Evolutionary conservation across 768 basidiomycete genomes (phyloP).

Genomic region (Mycena pura): DNA sequence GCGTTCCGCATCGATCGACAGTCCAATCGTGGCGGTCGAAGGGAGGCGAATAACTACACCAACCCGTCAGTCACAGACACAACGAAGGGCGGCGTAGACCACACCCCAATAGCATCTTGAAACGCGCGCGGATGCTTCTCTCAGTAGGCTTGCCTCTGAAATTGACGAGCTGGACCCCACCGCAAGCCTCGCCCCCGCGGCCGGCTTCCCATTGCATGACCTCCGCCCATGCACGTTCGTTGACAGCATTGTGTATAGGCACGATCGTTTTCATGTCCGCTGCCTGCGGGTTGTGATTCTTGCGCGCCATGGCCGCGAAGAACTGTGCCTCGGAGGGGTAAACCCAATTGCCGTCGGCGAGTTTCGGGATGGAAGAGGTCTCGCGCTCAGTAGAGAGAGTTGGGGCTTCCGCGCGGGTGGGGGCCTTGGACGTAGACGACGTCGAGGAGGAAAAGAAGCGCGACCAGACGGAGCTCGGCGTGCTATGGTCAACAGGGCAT

Average conservation of each 20-base stretch:
- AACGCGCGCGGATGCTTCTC: conserved; percentile 78
- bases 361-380: conserved; percentile 86
- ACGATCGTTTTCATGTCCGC: conserved; percentile 96
- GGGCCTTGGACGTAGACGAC: conserved; percentile 25
- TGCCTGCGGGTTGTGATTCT: conserved; percentile 87
- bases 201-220: conserved; percentile 84
- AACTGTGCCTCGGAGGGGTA: conserved; percentile 99
- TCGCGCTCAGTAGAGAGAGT: conserved; percentile 77
- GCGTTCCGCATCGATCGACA: conserved; percentile 90
- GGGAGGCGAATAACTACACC: conserved; percentile 82
- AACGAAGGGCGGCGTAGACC: conserved; percentile 33
- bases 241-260: conserved; percentile 98
- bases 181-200: conserved; percentile 82
- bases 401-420: conserved; percentile 21
- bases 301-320: conserved; percentile 95
- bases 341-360: conserved; percentile 82
- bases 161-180: conserved; percentile 81
- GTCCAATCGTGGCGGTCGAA: conserved; percentile 99
- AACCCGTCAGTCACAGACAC: conserved; percentile 18
- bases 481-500: conserved; percentile 52
- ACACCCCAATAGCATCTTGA: conserved; percentile 87
- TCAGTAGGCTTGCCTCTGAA: conserved; percentile 91
- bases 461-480: conserved; percentile 47
- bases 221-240: conserved; percentile 90
- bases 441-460: conserved; percentile 43